Evolutionary conservation across 345 rosid species (phyloP).

Genomic region (Pugionium dolabratum): DNA sequence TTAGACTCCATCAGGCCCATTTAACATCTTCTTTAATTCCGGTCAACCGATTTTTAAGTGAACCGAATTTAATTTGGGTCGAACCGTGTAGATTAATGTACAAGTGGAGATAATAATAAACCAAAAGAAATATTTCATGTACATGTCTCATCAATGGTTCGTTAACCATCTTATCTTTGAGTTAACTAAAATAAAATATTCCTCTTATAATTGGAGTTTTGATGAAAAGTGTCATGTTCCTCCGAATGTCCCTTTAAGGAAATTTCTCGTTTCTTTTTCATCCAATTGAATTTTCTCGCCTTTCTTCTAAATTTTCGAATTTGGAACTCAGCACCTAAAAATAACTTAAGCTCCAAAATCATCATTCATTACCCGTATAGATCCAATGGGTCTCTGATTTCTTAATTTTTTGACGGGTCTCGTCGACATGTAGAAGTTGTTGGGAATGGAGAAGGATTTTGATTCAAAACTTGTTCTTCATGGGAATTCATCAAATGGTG

Average conservation of each 20-base stretch:
- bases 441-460: slow-evolving; percentile 91
- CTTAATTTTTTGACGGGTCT: background rate
- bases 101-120: too few relatives aligned
- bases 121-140: too few relatives aligned
- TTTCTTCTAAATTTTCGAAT: slow-evolving; percentile 33
- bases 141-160: too few relatives aligned
- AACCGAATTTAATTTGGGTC: too few relatives aligned
- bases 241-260: slow-evolving; percentile 41
- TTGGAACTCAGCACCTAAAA: slow-evolving; percentile 12
- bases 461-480: slow-evolving; percentile 88
- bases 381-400: slow-evolving; percentile 9
- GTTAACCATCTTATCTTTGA: too few relatives aligned
- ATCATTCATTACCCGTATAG: background rate
- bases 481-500: slow-evolving; percentile 43
- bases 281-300: background rate
- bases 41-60: too few relatives aligned
- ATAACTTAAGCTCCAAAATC: slow-evolving; percentile 5
- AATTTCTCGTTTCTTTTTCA: slow-evolving; percentile 6
- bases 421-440: slow-evolving; percentile 45
- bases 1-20: too few relatives aligned
- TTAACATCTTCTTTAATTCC: too few relatives aligned
- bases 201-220: too few relatives aligned
- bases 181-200: too few relatives aligned
- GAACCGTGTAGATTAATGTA: too few relatives aligned
- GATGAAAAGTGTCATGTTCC: slow-evolving; percentile 31